Evolutionary conservation across 805 yeast species (phyloP), one percentile per base, ranked within the genome.

Genomic region (Kazachstania africana): DNA sequence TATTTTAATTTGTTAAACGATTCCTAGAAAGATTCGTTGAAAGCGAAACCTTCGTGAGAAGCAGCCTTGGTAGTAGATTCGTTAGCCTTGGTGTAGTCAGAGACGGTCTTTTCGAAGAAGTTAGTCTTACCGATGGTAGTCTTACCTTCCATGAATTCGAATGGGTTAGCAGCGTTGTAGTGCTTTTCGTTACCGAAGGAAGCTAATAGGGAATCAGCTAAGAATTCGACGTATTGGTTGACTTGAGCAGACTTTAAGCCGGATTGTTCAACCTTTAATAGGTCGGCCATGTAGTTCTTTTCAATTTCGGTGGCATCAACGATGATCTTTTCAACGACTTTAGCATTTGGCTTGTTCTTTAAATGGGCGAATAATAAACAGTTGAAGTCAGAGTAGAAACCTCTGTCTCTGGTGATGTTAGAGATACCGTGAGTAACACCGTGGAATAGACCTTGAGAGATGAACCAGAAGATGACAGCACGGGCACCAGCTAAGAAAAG

Each of bases 1-100:
- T n/a, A n/a, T n/a, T n/a, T n/a, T n/a, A n/a, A n/a, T n/a, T n/a
- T n/a, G n/a, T n/a, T n/a, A n/a, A n/a, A n/a, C n/a, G n/a, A n/a
- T 16, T 15, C 24, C 65, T 76, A 88, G 61, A 88, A 88, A 50
- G 87, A 95, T 63, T 88, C 97, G 59, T 87, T 94, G 50, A 88
- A 79, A 31, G 78, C 64, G 64, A 88, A 85, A 28, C 71, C 70
- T 37, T 60, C 62, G 29, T 54, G 46, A 36, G 60, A 62, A 32
- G 56, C 46, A 37, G 60, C 63, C 39, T 65, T 55, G 47, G 73
- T 70, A 46, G 63, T 60, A 33, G 72, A 57, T 43, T 70, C 67
- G 65, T 95, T 96, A 36, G 96, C 96, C 68, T 87, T 88, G 65
- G 87, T 96, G 68, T 87, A 87, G 63, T 88, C 97, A 37, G 94